Percentiles rank a stretch among this genome's conserved stretches.
phyloP scores from a whole-genome alignment of 2,329 filamentous ascomycete genomes.

The Aspergillus oerlinghausenensis region DNA sequence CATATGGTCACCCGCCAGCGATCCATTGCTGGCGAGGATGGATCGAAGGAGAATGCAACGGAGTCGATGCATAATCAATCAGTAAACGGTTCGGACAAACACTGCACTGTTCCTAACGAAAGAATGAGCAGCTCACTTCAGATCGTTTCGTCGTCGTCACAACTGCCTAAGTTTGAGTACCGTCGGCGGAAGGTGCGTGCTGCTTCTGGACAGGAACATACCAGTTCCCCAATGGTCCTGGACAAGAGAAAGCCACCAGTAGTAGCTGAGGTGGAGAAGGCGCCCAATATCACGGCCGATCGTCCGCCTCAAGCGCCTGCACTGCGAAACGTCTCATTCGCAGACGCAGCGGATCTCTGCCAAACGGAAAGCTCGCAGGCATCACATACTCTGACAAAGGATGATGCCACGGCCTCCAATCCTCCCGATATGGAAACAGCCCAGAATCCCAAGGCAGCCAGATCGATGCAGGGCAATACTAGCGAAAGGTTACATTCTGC shows the following conservation, averaged over 20 bases:
- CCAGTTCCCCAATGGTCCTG: conserved; percentile 3
- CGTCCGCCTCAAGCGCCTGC: neutral
- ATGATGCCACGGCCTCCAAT: conserved; percentile 13
- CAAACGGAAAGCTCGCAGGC: neutral
- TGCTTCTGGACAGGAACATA: conserved; percentile 4
- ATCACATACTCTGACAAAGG: conserved; percentile 11
- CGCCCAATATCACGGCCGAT: neutral
- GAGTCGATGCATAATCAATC: neutral
- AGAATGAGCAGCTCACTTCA: conserved; percentile 21
- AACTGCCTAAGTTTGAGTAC: conserved; percentile 38
- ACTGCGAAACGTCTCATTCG: neutral
- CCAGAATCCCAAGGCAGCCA: conserved; percentile 5
- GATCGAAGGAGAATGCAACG: neutral
- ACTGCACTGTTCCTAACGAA: neutral
- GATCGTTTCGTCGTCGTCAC: conserved; percentile 33
- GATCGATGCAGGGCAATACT: conserved; percentile 16
- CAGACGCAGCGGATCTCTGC: neutral
- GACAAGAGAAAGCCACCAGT: neutral
- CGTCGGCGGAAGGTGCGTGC: conserved; percentile 18
- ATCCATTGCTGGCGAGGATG: neutral
- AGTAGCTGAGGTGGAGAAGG: neutral
- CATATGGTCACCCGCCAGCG: neutral
- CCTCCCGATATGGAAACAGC: conserved; percentile 7
- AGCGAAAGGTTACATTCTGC: conserved; percentile 34
- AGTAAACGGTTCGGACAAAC: neutral